phyloP scores from a whole-genome alignment of 2,329 filamentous ascomycete genomes.

The Clonostachys solani region DNA sequence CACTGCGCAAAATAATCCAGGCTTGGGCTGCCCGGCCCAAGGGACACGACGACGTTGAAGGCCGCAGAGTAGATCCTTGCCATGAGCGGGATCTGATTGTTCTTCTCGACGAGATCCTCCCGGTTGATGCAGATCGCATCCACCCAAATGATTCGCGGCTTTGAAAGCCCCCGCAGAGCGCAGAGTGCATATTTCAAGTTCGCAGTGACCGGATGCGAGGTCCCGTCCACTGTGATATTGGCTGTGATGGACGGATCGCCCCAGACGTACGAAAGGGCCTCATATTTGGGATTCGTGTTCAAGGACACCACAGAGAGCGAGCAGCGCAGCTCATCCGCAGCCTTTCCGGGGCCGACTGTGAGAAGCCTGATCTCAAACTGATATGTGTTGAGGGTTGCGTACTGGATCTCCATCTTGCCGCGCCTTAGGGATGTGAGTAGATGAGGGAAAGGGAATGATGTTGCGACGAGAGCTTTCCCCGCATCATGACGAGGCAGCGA shows the following conservation, averaged over 20 bases:
- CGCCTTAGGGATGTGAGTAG: too few relatives aligned
- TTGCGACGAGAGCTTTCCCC: too few relatives aligned
- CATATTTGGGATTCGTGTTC: background rate
- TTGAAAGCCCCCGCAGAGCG: too few relatives aligned
- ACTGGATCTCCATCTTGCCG: background rate
- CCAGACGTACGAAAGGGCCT: background rate
- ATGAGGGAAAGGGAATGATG: too few relatives aligned
- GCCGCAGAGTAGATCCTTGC: background rate
- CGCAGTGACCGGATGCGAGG: background rate
- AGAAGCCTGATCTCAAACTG: background rate
- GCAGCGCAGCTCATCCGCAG: background rate
- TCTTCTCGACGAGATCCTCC: too few relatives aligned
- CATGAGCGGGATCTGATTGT: background rate
- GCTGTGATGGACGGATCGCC: background rate
- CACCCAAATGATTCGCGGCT: too few relatives aligned
- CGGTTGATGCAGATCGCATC: too few relatives aligned
- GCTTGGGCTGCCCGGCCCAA: background rate
- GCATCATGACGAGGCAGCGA: too few relatives aligned
- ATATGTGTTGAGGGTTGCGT: background rate
- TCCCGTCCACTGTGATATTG: background rate
- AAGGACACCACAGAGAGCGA: background rate
- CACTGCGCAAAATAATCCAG: too few relatives aligned
- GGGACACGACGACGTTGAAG: background rate
- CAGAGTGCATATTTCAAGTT: background rate
- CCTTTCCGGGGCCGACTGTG: background rate